These are phyloP conservation scores for Wallacemonas rigidus DNA, from an alignment of 208 protist genomes.

Conservation along the genomic window DNA sequence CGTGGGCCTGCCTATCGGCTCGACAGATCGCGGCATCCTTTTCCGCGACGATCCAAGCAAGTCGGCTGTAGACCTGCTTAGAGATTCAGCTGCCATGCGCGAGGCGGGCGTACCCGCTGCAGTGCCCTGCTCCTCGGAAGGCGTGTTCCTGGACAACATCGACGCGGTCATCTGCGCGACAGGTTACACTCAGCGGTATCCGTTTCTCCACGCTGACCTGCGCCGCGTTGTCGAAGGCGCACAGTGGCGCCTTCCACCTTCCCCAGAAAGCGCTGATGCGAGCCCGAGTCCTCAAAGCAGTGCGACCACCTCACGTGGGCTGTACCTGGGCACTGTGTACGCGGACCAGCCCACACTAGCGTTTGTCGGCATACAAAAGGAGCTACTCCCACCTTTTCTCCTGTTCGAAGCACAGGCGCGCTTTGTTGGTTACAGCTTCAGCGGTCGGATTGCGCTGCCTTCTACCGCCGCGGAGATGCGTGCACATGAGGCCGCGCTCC, in stretches of 20 bases:
- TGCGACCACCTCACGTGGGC: slow-evolving; percentile 26
- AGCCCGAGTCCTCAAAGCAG: neutral
- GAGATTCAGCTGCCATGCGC: neutral
- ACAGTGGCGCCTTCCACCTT: slow-evolving; percentile 17
- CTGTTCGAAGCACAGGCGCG: slow-evolving; percentile 86
- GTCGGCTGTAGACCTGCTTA: slow-evolving; percentile 38
- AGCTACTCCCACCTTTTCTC: slow-evolving; percentile 80
- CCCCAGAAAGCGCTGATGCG: neutral
- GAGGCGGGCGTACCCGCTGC: neutral
- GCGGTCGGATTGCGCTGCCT: slow-evolving; percentile 57
- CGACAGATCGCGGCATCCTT: slow-evolving; percentile 48
- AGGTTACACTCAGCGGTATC: slow-evolving; percentile 70
- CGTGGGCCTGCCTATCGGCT: slow-evolving; percentile 40
- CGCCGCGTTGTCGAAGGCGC: slow-evolving; percentile 57
- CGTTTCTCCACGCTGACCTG: slow-evolving; percentile 73
- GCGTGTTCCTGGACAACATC: slow-evolving; percentile 66
- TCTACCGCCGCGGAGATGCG: slow-evolving; percentile 24
- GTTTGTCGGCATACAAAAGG: slow-evolving; percentile 78
- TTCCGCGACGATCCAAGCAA: slow-evolving; percentile 39
- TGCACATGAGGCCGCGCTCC: slow-evolving; percentile 40
- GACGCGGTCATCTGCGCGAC: slow-evolving; percentile 85
- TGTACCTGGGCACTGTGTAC: slow-evolving; percentile 84
- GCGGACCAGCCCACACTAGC: slow-evolving; percentile 60
- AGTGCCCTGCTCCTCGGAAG: neutral
- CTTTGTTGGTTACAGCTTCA: slow-evolving; percentile 83